Evolutionary conservation across 768 basidiomycete species (phyloP).

Genomic region (Hypholoma sublateritium): DNA sequence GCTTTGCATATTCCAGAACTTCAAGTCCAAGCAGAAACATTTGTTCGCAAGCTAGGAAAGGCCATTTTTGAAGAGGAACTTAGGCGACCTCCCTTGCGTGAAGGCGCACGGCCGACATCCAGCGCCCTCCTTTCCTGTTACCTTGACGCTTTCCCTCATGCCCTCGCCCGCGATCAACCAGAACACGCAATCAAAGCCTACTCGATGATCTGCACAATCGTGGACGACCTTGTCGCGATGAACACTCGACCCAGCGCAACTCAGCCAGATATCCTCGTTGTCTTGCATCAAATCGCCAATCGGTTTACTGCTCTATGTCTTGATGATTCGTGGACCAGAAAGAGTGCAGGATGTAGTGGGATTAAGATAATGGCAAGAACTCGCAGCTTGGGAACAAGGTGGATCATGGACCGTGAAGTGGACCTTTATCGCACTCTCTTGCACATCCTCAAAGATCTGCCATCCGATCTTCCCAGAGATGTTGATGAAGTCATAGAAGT

Average conservation of each 20-base stretch:
- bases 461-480: constrained; percentile 82
- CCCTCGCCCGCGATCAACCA: constrained; percentile 63
- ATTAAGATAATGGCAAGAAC: constrained; percentile 78
- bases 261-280: constrained; percentile 56
- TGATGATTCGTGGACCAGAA: constrained; percentile 87
- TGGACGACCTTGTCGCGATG: constrained; percentile 66
- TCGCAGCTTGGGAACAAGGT: constrained; percentile 68
- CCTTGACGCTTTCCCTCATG: constrained; percentile 80
- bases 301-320: constrained; percentile 86
- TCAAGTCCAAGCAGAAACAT: constrained; percentile 66
- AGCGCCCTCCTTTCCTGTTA: constrained; percentile 64
- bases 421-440: constrained; percentile 89
- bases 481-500: constrained; percentile 77
- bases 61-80: constrained; percentile 78
- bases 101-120: constrained; percentile 52
- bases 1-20: constrained; percentile 70
- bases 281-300: constrained; percentile 80
- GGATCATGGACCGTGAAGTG: constrained; percentile 84
- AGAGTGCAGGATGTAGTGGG: constrained; percentile 87
- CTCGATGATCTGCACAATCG: constrained; percentile 57
- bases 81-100: constrained; percentile 53
- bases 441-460: constrained; percentile 93
- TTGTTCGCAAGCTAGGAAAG: constrained; percentile 66
- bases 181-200: constrained; percentile 63
- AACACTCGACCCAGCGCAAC: constrained; percentile 44